Base-by-base conservation (phyloP, 2,329 filamentous ascomycete species). In the Zymoseptoria tritici region DNA sequence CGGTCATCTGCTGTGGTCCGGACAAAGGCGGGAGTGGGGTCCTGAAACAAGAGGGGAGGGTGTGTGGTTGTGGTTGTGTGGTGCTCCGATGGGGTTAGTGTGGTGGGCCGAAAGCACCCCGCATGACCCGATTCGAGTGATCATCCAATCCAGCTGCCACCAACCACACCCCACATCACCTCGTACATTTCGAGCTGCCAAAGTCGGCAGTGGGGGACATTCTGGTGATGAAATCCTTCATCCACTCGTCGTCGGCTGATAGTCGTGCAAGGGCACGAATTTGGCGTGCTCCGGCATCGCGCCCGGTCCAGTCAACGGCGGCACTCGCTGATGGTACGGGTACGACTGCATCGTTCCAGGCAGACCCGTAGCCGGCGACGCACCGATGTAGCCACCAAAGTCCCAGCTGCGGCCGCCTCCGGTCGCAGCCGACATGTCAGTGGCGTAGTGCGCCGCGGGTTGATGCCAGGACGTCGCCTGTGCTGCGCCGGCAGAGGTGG, bases 211-310 rank as follows among this genome's bases (percentile, higher is more conserved):
- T 54, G 46, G 46, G 26, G 36, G 53, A 31, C 36, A 49, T 56
- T 52, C 42, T 55, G 61, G 62, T 67, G 66, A 67, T 58, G 60
- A 61, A 42, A 50, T 54, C 36, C 36, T 62, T 63, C 61, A 67
- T 51, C 65, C 57, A 11, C 66, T 66, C 55, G 69, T 64, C 46
- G 68, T 70, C 68, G 65, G 70, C 63, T 21, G 52, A 66, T 73
- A 71, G 60, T 70, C 68, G 61, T 72, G 69, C 64, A 73, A 64
- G 62, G 70, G 69, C 61, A 71, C 69, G 62, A 72, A 73, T 52
- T 67, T 68, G 56, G 64, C 63, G 56, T 71, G 67, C 20, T 62
- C 61, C 29, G 68, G 62, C 63, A 71, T 68, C 24, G 60, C 53
- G 22, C 67, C 55, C 49, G 68, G 66, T 26, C 64, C 62, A 9